phyloP scores from a whole-genome alignment of 208 protist species.

The Phytomonas sp. region DNA sequence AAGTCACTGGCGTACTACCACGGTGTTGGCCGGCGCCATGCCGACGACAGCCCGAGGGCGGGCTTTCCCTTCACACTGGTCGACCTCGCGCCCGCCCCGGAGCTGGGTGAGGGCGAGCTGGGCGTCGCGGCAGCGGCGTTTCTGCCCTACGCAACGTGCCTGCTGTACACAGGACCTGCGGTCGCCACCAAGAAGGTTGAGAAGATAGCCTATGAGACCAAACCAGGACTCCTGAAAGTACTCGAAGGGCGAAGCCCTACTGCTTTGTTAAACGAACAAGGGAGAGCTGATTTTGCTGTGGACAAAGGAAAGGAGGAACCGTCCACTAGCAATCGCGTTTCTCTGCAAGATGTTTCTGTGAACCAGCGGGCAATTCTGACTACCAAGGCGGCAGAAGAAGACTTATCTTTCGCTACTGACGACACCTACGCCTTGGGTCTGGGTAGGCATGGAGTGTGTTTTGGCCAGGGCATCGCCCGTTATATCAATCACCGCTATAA shows the following conservation, averaged over 20 bases:
- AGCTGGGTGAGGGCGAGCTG: conserved; percentile 50
- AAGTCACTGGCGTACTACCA: conserved; percentile 53
- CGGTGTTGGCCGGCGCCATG: conserved; percentile 58
- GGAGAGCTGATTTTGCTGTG: too few relatives aligned
- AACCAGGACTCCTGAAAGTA: too few relatives aligned
- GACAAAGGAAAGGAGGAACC: not conserved
- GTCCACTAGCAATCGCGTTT: too few relatives aligned
- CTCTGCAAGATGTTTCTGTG: too few relatives aligned
- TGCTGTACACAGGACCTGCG: conserved; percentile 64
- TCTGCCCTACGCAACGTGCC: conserved; percentile 72
- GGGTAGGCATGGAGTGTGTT: conserved; percentile 56
- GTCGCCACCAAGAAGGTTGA: conserved; percentile 54
- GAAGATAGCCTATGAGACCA: conserved; percentile 12
- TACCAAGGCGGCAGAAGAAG: conserved; percentile 17
- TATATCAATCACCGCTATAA: conserved; percentile 90
- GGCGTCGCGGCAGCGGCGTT: conserved; percentile 47
- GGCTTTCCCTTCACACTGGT: conserved; percentile 77
- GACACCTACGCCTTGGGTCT: conserved; percentile 82
- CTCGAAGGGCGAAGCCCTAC: too few relatives aligned
- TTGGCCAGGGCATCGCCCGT: conserved; percentile 67
- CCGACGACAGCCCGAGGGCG: conserved; percentile 20
- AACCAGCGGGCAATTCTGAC: too few relatives aligned
- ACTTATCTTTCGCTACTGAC: conserved; percentile 41
- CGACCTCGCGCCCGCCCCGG: conserved; percentile 35
- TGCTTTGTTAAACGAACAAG: too few relatives aligned